phyloP scores from a whole-genome alignment of 108 stramenopile genomes.

The Fragilaria crotonensis region DNA sequence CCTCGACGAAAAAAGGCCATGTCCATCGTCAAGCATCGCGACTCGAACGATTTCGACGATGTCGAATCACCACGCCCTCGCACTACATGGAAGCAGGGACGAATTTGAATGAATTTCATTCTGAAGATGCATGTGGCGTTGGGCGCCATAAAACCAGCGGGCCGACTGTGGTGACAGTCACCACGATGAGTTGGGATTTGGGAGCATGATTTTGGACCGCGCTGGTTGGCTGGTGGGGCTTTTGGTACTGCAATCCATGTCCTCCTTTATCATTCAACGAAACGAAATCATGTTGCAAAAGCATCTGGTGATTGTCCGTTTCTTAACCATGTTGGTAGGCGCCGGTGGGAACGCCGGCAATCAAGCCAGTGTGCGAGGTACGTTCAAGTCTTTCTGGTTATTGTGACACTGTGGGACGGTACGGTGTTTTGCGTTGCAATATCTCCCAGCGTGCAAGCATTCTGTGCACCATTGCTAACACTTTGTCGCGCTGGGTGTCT shows the following conservation, averaged over 20 bases:
- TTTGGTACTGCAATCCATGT: conserved; percentile 73
- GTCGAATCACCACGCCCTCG: background rate
- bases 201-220: conserved; percentile 34
- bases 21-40: background rate
- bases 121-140: no score
- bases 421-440: no score
- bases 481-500: no score
- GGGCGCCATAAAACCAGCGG: background rate
- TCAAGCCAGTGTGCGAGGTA: conserved; percentile 79
- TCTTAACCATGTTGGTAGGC: conserved; percentile 89
- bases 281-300: conserved; percentile 73
- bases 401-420: no score
- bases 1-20: background rate
- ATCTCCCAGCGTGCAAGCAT: no score
- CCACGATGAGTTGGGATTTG: background rate
- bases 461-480: no score
- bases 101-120: background rate
- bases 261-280: conserved; percentile 69
- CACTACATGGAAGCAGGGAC: background rate
- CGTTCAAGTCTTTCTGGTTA: no score
- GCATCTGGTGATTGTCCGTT: conserved; percentile 82
- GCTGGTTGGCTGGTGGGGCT: conserved; percentile 85
- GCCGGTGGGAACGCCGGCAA: conserved; percentile 90
- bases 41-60: background rate
- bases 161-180: background rate